phyloP scores from a whole-genome alignment of 805 yeast genomes.

The Allodekkera sacchari region DNA sequence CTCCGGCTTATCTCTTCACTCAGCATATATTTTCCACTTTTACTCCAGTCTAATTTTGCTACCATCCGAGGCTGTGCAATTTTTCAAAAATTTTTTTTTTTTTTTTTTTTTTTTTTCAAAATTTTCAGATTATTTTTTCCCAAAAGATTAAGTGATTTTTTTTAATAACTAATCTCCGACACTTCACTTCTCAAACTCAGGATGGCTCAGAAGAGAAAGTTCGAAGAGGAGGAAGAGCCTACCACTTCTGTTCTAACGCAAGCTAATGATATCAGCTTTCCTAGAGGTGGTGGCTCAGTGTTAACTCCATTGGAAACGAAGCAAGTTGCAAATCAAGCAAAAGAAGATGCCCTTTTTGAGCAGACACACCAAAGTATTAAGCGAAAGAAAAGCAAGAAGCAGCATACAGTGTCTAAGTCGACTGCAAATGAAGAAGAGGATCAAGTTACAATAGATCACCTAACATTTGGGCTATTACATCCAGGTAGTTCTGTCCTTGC shows the following conservation, averaged over 20 bases:
- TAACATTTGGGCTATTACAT: constrained; percentile 52
- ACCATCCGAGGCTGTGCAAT: too few relatives aligned
- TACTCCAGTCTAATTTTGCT: too few relatives aligned
- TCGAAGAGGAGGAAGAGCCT: constrained; percentile 18
- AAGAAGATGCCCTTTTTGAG: constrained; percentile 75
- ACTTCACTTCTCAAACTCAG: not conserved
- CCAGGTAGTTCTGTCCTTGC: constrained; percentile 76
- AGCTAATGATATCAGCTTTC: constrained; percentile 56
- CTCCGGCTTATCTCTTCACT: too few relatives aligned
- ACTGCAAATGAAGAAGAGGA: constrained; percentile 17
- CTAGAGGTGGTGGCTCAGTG: constrained; percentile 91
- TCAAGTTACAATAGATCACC: constrained; percentile 47
- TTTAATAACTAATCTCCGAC: not conserved
- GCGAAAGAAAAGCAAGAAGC: constrained; percentile 21
- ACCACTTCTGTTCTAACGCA: constrained; percentile 21
- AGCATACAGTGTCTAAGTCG: constrained; percentile 20
- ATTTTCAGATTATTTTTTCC: too few relatives aligned
- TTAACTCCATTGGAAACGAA: constrained; percentile 86
- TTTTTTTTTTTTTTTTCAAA: too few relatives aligned
- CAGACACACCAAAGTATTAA: constrained; percentile 21
- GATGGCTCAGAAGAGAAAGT: constrained; percentile 33
- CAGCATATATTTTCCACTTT: too few relatives aligned
- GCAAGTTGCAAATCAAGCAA: constrained; percentile 88
- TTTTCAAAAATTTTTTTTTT: too few relatives aligned
- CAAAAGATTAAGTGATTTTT: not conserved